Evolutionary conservation across 2,329 filamentous ascomycete genomes (phyloP), one percentile per base, ranked within the genome.

Genomic region (Curvularia spicifera): DNA sequence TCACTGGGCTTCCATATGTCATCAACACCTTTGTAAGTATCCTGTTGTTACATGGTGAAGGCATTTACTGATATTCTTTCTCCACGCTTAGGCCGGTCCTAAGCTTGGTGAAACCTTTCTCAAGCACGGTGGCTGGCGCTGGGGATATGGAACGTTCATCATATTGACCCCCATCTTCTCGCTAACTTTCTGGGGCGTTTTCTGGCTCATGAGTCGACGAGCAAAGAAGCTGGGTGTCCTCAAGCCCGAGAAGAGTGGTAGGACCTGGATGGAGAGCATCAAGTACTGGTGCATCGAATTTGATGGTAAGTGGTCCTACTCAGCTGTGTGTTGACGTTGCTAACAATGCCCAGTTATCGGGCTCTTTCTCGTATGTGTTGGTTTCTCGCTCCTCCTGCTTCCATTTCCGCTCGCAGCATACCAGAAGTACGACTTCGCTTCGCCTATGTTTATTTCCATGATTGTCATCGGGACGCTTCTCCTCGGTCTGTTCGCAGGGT

Each of bases 341-440:
- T 64, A 42, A 64, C 13, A 28, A 7, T 10, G 26, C 26, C 9
- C 22, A 66, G 68, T 85, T 1, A 47, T 86, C n/a, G 88, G 89
- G 12, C 76, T 89, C n/a, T 45, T 90, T 10, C 78, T 90, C 2
- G 79, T 90, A 53, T 81, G 82, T 1, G 78, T 77, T 1, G 88
- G 87, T 3, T 82, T 89, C 59, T 80, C 84, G 0, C 74, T 91
- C 15, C 85, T 92, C 67, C 79, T 92, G 18, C 82, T 92, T 5
- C 87, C 89, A 0, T 86, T 92, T 72, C 87, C 81, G 24, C 79
- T 92, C 18, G 67, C 66, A 51, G 65, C 68, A 15, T 66, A 61
- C 33, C 59, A 48, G 65, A 65, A 45, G 51, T 55, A 66, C 45
- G 31, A 58, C 56, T 80, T 78, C 76, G 50, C 51, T 2, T 68